These are phyloP conservation scores for Simplicillium sp. DNA, from an alignment of 2,329 filamentous ascomycete genomes.

Conservation along the genomic window DNA sequence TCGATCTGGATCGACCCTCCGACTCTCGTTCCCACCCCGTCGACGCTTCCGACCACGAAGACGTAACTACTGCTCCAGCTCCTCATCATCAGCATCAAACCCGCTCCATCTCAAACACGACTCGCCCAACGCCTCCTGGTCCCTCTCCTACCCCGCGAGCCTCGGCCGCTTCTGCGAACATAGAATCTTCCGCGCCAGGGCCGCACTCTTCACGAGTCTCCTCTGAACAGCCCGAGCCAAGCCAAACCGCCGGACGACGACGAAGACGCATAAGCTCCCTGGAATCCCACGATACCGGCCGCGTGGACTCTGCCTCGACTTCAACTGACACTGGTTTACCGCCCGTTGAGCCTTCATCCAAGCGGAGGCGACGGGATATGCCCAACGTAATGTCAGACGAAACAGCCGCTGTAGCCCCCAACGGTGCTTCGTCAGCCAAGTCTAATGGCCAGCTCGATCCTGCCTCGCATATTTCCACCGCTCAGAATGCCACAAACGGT, in stretches of 20 bases:
- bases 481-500: conserved; percentile 32
- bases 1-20: conserved; percentile 30
- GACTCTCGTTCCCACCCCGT: conserved; percentile 21
- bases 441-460: conserved; percentile 32
- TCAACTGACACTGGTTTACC: conserved; percentile 7
- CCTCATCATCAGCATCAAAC: conserved; percentile 30
- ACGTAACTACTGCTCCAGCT: conserved; percentile 42
- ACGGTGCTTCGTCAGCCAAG: conserved; percentile 37
- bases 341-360: conserved; percentile 17
- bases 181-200: conserved; percentile 26
- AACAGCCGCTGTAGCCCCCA: conserved; percentile 39
- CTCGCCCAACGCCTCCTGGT: conserved; percentile 8
- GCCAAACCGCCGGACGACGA: not conserved
- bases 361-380: conserved; percentile 46
- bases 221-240: conserved; percentile 2
- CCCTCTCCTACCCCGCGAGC: conserved; percentile 14
- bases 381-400: conserved; percentile 55
- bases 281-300: not conserved
- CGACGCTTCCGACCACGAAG: conserved; percentile 50
- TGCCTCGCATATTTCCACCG: conserved; percentile 11
- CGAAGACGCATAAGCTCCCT: too few relatives aligned
- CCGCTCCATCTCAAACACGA: conserved; percentile 9
- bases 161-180: conserved; percentile 26
- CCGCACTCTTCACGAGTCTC: conserved; percentile 14
- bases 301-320: conserved; percentile 4